Percentiles rank a stretch among this genome's conserved stretches.
phyloP scores from a whole-genome alignment of 345 rosid genomes.

The Nasturtium officinale region DNA sequence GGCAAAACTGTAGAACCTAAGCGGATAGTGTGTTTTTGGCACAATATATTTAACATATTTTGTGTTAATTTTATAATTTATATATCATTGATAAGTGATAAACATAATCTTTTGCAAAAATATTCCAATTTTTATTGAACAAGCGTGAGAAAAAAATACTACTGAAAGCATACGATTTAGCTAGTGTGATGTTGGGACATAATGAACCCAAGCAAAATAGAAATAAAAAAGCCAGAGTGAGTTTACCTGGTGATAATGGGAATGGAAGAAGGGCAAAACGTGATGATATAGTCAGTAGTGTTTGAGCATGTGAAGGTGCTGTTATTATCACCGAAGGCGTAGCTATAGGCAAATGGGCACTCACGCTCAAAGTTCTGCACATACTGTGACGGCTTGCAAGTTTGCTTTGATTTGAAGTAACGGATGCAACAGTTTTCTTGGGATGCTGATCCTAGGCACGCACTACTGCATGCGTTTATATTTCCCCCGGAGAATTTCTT shows the following conservation, averaged over 20 bases:
- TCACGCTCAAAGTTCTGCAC: slow-evolving; percentile 17
- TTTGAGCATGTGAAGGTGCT: slow-evolving; percentile 20
- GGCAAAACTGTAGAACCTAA: background rate
- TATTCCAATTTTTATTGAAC: background rate
- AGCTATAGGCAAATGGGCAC: slow-evolving; percentile 25
- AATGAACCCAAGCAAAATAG: background rate
- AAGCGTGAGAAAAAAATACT: background rate
- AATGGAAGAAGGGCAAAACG: slow-evolving; percentile 27
- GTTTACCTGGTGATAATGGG: background rate
- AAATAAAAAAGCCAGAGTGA: background rate
- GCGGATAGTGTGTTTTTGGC: too few relatives aligned
- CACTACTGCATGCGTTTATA: background rate
- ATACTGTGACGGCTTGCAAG: slow-evolving; percentile 24
- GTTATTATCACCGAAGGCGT: slow-evolving; percentile 16
- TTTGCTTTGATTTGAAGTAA: slow-evolving; percentile 30
- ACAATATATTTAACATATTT: background rate
- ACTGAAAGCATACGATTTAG: too few relatives aligned
- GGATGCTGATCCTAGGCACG: background rate
- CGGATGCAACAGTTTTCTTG: slow-evolving; percentile 2
- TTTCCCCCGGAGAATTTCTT: background rate
- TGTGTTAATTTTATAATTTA: background rate
- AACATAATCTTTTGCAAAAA: background rate
- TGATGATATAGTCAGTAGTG: slow-evolving; percentile 19
- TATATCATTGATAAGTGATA: background rate
- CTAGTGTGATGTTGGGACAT: background rate